Conservation (phyloP, 257 asterid genomes). For the Nicotiana tomentosiformis region DNA sequence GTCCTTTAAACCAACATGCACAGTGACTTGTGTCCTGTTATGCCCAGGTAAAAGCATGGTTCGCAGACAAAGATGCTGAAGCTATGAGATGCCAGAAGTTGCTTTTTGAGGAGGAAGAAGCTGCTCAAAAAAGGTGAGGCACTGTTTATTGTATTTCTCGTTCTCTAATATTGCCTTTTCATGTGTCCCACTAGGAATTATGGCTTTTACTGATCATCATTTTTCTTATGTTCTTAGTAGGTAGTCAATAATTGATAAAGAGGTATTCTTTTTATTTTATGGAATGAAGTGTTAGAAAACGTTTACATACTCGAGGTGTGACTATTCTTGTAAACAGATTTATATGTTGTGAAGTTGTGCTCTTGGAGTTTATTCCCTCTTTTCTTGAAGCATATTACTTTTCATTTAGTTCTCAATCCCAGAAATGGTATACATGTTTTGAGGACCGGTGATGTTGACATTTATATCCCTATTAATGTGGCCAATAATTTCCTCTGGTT, state of each 20-base stretch:
- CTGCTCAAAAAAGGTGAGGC: slow-evolving; percentile 66
- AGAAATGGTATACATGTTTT: background rate
- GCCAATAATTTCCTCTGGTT: background rate
- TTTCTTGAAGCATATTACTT: slow-evolving; percentile 4
- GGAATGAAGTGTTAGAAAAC: background rate
- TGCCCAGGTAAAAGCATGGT: slow-evolving; percentile 84
- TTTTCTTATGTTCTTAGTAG: background rate
- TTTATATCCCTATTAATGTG: background rate
- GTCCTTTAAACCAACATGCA: background rate
- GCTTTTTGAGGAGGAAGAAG: slow-evolving; percentile 99
- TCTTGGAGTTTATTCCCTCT: background rate
- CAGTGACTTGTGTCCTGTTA: slow-evolving; percentile 17
- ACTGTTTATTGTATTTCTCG: background rate
- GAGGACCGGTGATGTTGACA: background rate
- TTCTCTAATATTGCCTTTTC: slow-evolving; percentile 1
- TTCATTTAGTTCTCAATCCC: background rate
- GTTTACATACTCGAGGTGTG: background rate
- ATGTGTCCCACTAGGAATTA: background rate
- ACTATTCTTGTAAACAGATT: background rate
- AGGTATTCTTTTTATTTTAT: background rate
- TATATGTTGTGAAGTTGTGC: background rate
- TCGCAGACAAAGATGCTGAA: slow-evolving; percentile 90
- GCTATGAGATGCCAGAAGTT: slow-evolving; percentile 91
- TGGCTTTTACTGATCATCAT: slow-evolving; percentile 7
- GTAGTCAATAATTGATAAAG: background rate